A percentile compares a stretch with the other conserved stretches of the same genome.
Evolutionary conservation across 139 green algal genomes (phyloP).

Genomic region (Haematococcus sp.): DNA sequence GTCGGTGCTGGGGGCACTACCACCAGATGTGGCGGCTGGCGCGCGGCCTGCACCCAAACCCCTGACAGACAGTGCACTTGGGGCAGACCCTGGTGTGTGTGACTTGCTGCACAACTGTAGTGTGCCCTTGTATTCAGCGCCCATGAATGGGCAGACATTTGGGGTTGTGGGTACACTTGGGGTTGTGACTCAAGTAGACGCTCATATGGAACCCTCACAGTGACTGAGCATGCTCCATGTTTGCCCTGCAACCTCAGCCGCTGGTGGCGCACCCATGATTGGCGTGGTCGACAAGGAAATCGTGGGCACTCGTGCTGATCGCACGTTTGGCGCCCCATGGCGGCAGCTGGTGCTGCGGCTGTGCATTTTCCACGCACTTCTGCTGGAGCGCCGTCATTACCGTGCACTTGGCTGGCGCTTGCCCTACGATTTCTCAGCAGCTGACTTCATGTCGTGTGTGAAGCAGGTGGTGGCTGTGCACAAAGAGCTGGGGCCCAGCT

Average conservation of each 20-base stretch:
- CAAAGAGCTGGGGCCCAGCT: not conserved
- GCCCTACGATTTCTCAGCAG: slow-evolving; percentile 75
- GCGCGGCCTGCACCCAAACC: not conserved
- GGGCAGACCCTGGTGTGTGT: too few relatives aligned
- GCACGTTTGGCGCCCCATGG: slow-evolving; percentile 8
- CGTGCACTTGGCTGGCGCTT: slow-evolving; percentile 76
- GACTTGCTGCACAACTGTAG: too few relatives aligned
- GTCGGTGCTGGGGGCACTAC: slow-evolving; percentile 12
- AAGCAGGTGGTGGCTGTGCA: slow-evolving; percentile 23
- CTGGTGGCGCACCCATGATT: too few relatives aligned
- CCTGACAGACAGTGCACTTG: not conserved
- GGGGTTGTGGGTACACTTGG: too few relatives aligned
- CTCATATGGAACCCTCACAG: too few relatives aligned
- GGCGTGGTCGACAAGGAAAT: too few relatives aligned
- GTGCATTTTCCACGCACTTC: slow-evolving; percentile 41
- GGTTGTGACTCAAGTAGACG: too few relatives aligned
- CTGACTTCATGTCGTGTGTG: slow-evolving; percentile 68
- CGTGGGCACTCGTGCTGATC: not conserved
- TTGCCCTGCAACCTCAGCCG: too few relatives aligned
- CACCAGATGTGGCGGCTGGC: not conserved
- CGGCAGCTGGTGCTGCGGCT: slow-evolving; percentile 36
- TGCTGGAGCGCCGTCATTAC: slow-evolving; percentile 65
- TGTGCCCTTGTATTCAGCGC: not conserved
- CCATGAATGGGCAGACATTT: too few relatives aligned
- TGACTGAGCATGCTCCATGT: too few relatives aligned